Conservation (phyloP, 345 rosid species). For the Dovyalis caffra region DNA sequence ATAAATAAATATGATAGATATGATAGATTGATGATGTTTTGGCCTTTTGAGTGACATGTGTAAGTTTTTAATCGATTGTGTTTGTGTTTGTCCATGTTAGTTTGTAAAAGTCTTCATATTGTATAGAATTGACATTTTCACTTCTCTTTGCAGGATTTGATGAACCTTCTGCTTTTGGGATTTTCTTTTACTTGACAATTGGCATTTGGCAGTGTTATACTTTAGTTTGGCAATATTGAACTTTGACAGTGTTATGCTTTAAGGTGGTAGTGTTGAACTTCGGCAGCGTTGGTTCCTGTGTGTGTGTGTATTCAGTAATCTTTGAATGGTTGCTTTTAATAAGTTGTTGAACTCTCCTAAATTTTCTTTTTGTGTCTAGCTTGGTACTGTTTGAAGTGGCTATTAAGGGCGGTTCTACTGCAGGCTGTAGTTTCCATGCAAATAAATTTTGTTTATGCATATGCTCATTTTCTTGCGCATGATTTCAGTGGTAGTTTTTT, state of each 20-base stretch:
- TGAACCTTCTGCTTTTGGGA: constrained; percentile 11
- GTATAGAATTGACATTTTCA: neutral
- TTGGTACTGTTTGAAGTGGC: neutral
- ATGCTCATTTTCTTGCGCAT: neutral
- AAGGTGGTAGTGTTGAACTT: no score
- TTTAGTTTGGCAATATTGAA: no score
- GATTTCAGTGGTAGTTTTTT: no score
- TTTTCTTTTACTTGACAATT: no score
- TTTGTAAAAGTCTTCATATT: neutral
- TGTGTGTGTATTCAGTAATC: neutral
- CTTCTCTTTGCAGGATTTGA: constrained; percentile 24
- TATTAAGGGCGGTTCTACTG: neutral
- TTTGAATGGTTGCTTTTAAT: neutral
- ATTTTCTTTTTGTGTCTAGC: neutral
- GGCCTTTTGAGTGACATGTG: no score
- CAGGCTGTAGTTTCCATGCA: no score
- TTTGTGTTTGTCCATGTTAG: neutral
- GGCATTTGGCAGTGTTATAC: no score
- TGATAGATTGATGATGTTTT: no score
- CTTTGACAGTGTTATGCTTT: no score
- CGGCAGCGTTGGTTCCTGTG: no score
- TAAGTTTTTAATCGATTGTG: no score
- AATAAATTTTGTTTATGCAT: neutral
- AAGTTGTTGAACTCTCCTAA: neutral
- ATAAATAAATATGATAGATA: no score